These are phyloP conservation scores for Eucommia ulmoides DNA, from an alignment of 257 asterid species.

Conservation along the genomic window DNA sequence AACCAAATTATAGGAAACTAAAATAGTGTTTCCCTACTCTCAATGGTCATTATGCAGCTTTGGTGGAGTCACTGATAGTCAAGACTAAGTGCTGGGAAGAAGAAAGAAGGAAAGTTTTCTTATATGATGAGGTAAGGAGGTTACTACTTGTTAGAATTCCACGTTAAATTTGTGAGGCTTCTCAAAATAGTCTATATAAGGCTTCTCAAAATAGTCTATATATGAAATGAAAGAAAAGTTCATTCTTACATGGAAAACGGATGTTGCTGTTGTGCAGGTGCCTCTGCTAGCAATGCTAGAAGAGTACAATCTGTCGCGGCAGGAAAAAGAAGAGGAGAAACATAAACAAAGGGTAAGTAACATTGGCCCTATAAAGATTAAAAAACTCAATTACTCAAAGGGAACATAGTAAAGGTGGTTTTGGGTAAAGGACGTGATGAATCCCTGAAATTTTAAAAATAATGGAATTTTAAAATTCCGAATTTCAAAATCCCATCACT, in stretches of 20 bases:
- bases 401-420: too few relatives aligned
- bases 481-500: background rate
- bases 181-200: too few relatives aligned
- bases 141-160: too few relatives aligned
- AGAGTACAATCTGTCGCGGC: constrained; percentile 56
- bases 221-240: background rate
- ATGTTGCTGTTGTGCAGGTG: constrained; percentile 31
- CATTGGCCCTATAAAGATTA: constrained; percentile 7
- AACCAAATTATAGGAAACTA: too few relatives aligned
- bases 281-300: constrained; percentile 87
- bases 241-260: constrained; percentile 2
- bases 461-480: background rate
- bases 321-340: constrained; percentile 72
- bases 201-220: too few relatives aligned
- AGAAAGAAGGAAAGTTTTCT: constrained; percentile 69
- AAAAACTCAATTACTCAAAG: too few relatives aligned
- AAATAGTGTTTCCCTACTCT: too few relatives aligned
- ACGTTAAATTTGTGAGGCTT: too few relatives aligned
- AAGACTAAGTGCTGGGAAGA: constrained; percentile 91
- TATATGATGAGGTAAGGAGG: constrained; percentile 81
- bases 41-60: constrained; percentile 32
- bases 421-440: too few relatives aligned
- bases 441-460: too few relatives aligned
- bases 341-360: constrained; percentile 70
- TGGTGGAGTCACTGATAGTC: constrained; percentile 65